Evolutionary conservation across 768 basidiomycete species (phyloP), one percentile per base, ranked within the genome.

Genomic region (Coprinopsis strossmayeri): DNA sequence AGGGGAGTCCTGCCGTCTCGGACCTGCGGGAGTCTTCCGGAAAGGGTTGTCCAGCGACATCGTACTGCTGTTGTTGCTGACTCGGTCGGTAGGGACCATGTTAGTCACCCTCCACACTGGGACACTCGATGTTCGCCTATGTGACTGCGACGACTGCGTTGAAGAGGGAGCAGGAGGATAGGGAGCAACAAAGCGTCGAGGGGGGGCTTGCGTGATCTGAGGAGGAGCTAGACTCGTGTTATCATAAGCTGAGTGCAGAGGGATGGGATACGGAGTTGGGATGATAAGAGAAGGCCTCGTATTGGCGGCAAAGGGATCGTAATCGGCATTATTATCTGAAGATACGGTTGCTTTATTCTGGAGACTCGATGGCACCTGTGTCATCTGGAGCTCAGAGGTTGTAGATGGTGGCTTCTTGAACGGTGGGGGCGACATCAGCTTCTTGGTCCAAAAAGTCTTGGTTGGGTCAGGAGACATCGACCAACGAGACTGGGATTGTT

Each of bases 21-120:
- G n/a, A 73, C 63, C 20, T 66, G 68, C 21, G 69, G 67, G 32
- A 61, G 61, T 44, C 57, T 54, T 46, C 45, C 46, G 5, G 37
- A 57, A 46, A 52, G 48, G 48, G 57, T 51, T 55, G 50, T 41
- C 48, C 54, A 57, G 54, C 49, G 55, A 58, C 46, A 48, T 12
- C 13, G 17, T 49, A 39, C 51, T 52, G 30, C 55, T 59, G 27
- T 40, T 54, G 37, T 53, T 17, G 27, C 32, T 52, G 13, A 53
- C 35, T 23, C 55, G 52, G 20, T 60, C 61, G 13, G 55, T 51
- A 13, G 60, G 59, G 12, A 50, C 30, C 7, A 48, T 52, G 44
- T 63, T 62, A 17, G 59, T 61, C 34, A 61, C 57, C 18, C 59
- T 57, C 63, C 58, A 60, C 27, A 49, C 55, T 2, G 56, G 46